These are phyloP conservation scores for Aphanoascus verrucosus DNA, from an alignment of 2,329 filamentous ascomycete genomes.

Conservation along the genomic window DNA sequence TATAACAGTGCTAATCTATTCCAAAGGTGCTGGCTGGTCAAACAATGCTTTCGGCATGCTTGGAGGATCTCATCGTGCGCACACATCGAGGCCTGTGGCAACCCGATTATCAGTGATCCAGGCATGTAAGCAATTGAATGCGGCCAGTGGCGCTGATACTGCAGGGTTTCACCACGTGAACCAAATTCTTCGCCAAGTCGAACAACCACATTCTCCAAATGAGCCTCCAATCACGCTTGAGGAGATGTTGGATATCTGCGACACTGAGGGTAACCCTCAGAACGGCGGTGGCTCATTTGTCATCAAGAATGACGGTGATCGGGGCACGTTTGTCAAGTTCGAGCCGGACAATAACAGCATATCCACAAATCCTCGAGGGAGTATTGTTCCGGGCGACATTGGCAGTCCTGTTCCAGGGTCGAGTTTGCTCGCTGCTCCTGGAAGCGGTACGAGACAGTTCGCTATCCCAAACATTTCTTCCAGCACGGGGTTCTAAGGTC, in stretches of 20 bases:
- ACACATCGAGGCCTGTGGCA: constrained; percentile 54
- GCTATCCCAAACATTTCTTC: constrained; percentile 24
- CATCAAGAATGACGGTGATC: constrained; percentile 44
- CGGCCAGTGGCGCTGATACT: constrained; percentile 31
- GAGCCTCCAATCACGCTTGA: constrained; percentile 47
- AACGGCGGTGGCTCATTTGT: constrained; percentile 90
- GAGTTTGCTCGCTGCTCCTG: constrained; percentile 31
- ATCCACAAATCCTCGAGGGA: constrained; percentile 33
- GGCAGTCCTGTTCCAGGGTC: constrained; percentile 52
- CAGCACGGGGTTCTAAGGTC: constrained; percentile 27
- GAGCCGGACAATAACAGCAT: constrained; percentile 44
- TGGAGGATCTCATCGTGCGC: constrained; percentile 38
- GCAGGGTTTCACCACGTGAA: constrained; percentile 62
- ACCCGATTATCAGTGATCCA: constrained; percentile 66
- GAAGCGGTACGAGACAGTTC: constrained; percentile 31
- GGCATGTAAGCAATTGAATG: constrained; percentile 58
- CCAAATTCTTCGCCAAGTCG: constrained; percentile 51
- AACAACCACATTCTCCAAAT: constrained; percentile 48
- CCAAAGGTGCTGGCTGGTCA: constrained; percentile 36
- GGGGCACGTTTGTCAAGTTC: constrained; percentile 36
- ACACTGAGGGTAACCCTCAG: constrained; percentile 73
- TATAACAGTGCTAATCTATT: constrained; percentile 16
- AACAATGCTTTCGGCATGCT: constrained; percentile 42
- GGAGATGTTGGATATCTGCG: constrained; percentile 74
- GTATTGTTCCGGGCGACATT: constrained; percentile 52